Evolutionary conservation across 768 basidiomycete genomes (phyloP), one percentile per base, ranked within the genome.

Genomic region (Myochromella boudieri): DNA sequence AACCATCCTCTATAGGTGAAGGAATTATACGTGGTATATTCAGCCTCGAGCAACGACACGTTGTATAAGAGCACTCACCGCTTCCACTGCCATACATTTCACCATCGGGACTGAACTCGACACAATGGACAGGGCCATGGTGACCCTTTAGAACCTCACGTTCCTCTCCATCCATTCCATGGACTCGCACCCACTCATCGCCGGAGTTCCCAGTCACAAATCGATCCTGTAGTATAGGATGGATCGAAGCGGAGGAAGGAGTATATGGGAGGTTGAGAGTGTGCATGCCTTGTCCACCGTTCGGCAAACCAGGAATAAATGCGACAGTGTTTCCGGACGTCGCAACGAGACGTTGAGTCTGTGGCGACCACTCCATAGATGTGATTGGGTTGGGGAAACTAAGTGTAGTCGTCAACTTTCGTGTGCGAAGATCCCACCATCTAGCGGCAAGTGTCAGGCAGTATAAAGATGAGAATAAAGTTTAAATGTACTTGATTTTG

Each of bases 61-160:
- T 14, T 36, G 6, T 50, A 44, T 36, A 41, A 51, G 48, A 31
- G 42, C 11, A 81, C 90, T 72, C 65, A 86, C 95, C 95, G 58
- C 91, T 95, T 41, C 95, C 97, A 59, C 91, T 94, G 27, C 95
- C 95, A 64, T 91, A 98, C 75, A 97, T 81, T 72, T 98, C 97
- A 18, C 95, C 95, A 63, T 98, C 95, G 0, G 95, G 95, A 61
- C 88, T 91, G 66, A 86, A 95, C 58, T 90, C 87, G 37, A 95
- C 87, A 44, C 90, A 91, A 58, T 95, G 93, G 14, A 98, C 95
- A 15, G 95, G 95, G 18, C 95, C 97, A 62, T 98, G 97, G 60
- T 98, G 97, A 3, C 95, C 95, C 66, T 97, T 95, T 48, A 94
- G 77, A 24, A 97, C 80, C 47, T 97, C 95, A 53, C 80, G 70